Percentiles rank a stretch among this genome's conserved stretches.
These are phyloP conservation scores for Nothophoma quercina DNA, from an alignment of 2,329 filamentous ascomycete genomes.

Conservation along the genomic window DNA sequence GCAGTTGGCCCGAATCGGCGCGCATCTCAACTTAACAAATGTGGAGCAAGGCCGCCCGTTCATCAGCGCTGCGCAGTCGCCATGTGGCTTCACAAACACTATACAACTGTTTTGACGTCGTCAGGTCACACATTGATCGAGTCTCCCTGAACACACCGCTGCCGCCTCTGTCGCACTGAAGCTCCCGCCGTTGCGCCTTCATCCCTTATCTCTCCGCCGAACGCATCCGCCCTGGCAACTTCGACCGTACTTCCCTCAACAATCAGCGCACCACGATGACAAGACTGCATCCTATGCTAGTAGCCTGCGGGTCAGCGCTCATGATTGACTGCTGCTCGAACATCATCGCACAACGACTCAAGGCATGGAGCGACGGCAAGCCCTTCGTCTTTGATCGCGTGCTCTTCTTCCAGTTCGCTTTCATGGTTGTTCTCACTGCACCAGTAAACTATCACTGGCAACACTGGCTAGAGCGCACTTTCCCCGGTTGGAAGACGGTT, in stretches of 20 bases:
- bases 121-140: not conserved
- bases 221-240: not conserved
- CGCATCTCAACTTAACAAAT: constrained; percentile 15
- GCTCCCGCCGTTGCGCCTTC: not conserved
- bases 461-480: constrained; percentile 75
- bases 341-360: constrained; percentile 47
- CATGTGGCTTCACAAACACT: constrained; percentile 12
- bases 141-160: constrained; percentile 1
- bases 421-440: constrained; percentile 75
- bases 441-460: constrained; percentile 91
- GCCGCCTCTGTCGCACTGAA: not conserved
- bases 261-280: constrained; percentile 8
- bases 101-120: not conserved
- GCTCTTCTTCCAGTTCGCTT: constrained; percentile 49
- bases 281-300: constrained; percentile 43
- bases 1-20: constrained; percentile 4
- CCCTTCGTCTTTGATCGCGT: constrained; percentile 49
- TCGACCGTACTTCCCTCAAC: not conserved
- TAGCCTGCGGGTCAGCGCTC: constrained; percentile 46
- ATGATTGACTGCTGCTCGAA: constrained; percentile 49
- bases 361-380: constrained; percentile 43
- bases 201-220: not conserved
- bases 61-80: constrained; percentile 6
- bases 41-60: constrained; percentile 13
- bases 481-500: constrained; percentile 64